Conservation (phyloP, 2,329 filamentous ascomycete genomes). For the Samsoniella hepiali region DNA sequence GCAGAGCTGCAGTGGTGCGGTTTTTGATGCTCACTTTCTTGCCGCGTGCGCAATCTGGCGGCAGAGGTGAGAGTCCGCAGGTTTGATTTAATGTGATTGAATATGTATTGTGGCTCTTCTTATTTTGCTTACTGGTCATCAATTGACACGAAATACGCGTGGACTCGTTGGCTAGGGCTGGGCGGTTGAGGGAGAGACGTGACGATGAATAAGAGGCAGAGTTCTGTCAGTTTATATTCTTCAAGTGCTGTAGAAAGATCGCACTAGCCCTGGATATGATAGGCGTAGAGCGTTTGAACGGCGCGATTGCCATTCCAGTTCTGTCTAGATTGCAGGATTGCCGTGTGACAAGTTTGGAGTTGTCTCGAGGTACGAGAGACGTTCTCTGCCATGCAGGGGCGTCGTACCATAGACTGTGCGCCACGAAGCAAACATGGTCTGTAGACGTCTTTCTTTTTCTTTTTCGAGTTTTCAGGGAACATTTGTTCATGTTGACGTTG, state of each 20-base stretch:
- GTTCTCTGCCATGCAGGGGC: not conserved
- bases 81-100: not conserved
- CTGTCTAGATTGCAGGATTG: conserved; percentile 17
- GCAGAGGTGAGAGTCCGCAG: not conserved
- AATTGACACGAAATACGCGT: not conserved
- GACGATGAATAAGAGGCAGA: not conserved
- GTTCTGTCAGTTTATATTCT: not conserved
- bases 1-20: conserved; percentile 5
- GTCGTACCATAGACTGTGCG: not conserved
- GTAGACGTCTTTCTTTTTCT: not conserved
- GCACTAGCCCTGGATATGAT: too few relatives aligned
- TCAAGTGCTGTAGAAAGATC: not conserved
- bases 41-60: not conserved
- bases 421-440: not conserved
- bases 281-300: not conserved
- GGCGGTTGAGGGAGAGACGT: not conserved
- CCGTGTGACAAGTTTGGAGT: conserved; percentile 18
- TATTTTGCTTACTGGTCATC: not conserved
- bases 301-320: not conserved
- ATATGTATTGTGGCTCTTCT: not conserved
- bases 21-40: conserved; percentile 12
- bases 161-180: not conserved
- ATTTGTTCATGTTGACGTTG: not conserved
- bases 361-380: conserved; percentile 9
- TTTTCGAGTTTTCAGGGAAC: not conserved